These are phyloP conservation scores for Salinomyces thailandicus DNA, from an alignment of 2,329 filamentous ascomycete species.

Conservation along the genomic window DNA sequence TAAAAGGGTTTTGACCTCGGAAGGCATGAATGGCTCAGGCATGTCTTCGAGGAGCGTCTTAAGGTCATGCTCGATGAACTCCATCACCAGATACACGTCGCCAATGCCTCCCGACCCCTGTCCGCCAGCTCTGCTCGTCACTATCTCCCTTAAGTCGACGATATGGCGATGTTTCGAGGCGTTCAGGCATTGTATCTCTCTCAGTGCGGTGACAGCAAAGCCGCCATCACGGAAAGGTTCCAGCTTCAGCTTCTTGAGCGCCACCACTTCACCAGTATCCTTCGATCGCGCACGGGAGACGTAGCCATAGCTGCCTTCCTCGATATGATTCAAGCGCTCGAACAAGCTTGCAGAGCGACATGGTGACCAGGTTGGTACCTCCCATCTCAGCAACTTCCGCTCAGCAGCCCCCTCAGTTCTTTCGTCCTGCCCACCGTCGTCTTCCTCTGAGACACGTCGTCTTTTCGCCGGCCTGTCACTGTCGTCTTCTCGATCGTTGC, in stretches of 20 bases:
- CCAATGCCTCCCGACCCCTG: conserved; percentile 12
- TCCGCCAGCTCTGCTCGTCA: too few species aligned
- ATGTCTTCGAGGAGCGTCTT: conserved; percentile 89
- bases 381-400: conserved; percentile 60
- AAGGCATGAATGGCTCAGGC: conserved; percentile 84
- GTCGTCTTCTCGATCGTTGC: conserved; percentile 12
- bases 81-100: conserved; percentile 85
- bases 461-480: conserved; percentile 44
- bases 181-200: conserved; percentile 86
- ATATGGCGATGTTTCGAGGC: conserved; percentile 74
- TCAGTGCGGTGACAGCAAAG: conserved; percentile 80
- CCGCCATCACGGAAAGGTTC: conserved; percentile 63
- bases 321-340: conserved; percentile 89
- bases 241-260: conserved; percentile 88
- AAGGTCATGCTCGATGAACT: conserved; percentile 94
- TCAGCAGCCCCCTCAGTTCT: conserved; percentile 28
- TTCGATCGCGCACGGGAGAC: conserved; percentile 74
- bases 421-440: conserved; percentile 20
- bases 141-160: conserved; percentile 71
- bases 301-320: conserved; percentile 93
- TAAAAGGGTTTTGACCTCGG: conserved; percentile 84
- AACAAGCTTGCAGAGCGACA: conserved; percentile 77
- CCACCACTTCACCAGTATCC: conserved; percentile 68
- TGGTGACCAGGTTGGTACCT: conserved; percentile 55
- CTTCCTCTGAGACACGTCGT: conserved; percentile 50